Evolutionary conservation across 2,329 filamentous ascomycete genomes (phyloP).

Genomic region (Arthrobotrys megalospora): DNA sequence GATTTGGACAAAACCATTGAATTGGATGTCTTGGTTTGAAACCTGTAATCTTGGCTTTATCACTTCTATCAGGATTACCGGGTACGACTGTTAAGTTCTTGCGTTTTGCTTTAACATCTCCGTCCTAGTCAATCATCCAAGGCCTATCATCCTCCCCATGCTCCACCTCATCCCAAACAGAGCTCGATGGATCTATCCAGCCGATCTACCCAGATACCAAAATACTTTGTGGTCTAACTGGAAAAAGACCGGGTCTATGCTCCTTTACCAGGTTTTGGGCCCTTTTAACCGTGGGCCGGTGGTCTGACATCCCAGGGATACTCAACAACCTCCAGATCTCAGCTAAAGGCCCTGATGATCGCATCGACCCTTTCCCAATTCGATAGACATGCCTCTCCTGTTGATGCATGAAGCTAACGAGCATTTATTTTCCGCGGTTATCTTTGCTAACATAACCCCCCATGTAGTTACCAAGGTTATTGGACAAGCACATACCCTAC

Average conservation of each 20-base stretch:
- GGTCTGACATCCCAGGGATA: constrained; percentile 40
- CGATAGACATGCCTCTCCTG: not conserved
- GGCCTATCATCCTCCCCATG: constrained; percentile 35
- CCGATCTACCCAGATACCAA: constrained; percentile 14
- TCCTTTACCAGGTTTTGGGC: constrained; percentile 32
- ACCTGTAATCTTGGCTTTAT: constrained; percentile 27
- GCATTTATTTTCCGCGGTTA: constrained; percentile 41
- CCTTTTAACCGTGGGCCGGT: constrained; percentile 36
- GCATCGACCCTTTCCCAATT: constrained; percentile 26
- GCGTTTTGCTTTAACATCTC: constrained; percentile 28
- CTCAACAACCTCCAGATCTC: constrained; percentile 9
- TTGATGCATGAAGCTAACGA: constrained; percentile 14
- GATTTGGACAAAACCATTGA: constrained; percentile 1
- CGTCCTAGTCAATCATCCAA: constrained; percentile 13
- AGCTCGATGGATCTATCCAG: constrained; percentile 2
- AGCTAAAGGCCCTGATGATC: constrained; percentile 26
- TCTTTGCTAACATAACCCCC: constrained; percentile 15
- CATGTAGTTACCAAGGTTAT: constrained; percentile 72
- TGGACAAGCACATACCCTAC: constrained; percentile 84
- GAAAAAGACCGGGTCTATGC: constrained; percentile 1
- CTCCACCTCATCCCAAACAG: constrained; percentile 15
- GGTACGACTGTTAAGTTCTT: constrained; percentile 14
- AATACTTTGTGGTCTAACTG: not conserved
- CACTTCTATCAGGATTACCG: constrained; percentile 3
- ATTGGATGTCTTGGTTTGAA: constrained; percentile 31